Conservation (phyloP, 1,284 basidiomycete genomes). For the Melampsora americana region DNA sequence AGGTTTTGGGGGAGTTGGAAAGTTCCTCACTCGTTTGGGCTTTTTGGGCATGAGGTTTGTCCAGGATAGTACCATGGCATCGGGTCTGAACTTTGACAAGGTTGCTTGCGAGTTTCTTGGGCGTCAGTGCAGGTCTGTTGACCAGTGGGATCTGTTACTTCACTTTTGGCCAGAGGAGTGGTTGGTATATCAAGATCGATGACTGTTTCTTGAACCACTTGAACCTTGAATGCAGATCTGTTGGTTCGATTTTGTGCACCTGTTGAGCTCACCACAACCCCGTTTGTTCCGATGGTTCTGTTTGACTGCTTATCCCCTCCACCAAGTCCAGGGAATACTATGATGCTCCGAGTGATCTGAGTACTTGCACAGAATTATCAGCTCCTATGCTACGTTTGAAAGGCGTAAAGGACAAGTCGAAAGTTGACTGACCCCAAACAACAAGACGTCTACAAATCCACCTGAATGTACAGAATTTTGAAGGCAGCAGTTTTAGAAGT, state of each 20-base stretch:
- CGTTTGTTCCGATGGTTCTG: slow-evolving; percentile 12
- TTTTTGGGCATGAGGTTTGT: neutral
- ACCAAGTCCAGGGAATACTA: slow-evolving; percentile 19
- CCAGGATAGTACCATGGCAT: neutral
- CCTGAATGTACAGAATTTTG: neutral
- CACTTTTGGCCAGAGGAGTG: slow-evolving; percentile 47
- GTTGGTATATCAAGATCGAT: slow-evolving; percentile 28
- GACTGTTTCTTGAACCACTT: slow-evolving; percentile 40
- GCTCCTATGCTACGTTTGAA: neutral
- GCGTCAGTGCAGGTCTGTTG: neutral
- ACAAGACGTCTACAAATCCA: slow-evolving; percentile 41
- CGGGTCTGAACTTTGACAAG: neutral
- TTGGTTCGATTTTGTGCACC: neutral
- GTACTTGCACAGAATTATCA: neutral
- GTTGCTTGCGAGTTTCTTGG: neutral
- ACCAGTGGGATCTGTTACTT: slow-evolving; percentile 49
- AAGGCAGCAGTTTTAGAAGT: too few relatives aligned
- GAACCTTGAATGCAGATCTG: slow-evolving; percentile 13
- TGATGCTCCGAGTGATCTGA: slow-evolving; percentile 36
- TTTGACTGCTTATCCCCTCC: neutral
- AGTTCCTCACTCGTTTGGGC: too few relatives aligned
- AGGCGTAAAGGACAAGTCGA: neutral
- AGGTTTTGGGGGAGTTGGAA: too few relatives aligned
- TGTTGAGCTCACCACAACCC: slow-evolving; percentile 16
- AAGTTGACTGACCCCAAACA: slow-evolving; percentile 37